phyloP scores from a whole-genome alignment of 495 filamentous ascomycete species.

The Aspergillus conjunctus region DNA sequence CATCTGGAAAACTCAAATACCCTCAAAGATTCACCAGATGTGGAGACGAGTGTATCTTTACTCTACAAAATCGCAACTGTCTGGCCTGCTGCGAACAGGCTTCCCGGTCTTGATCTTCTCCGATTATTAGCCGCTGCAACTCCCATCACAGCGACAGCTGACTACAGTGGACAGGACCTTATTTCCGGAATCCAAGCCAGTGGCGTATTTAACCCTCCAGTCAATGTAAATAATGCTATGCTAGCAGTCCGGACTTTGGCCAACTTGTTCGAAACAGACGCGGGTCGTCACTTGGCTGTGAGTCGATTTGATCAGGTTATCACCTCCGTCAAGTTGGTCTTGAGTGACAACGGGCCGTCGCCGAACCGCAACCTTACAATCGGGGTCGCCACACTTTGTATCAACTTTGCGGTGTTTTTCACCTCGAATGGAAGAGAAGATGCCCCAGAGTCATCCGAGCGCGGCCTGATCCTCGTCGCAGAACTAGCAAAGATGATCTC shows the following conservation, averaged over 20 bases:
- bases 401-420: constrained; percentile 79
- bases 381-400: constrained; percentile 77
- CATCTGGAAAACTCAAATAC: constrained; percentile 56
- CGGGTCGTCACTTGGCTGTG: constrained; percentile 66
- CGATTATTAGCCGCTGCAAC: constrained; percentile 72
- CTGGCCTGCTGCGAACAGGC: constrained; percentile 77
- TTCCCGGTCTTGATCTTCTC: constrained; percentile 84
- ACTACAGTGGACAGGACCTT: constrained; percentile 57
- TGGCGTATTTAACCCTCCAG: constrained; percentile 58
- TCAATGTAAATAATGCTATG: constrained; percentile 78
- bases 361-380: constrained; percentile 81
- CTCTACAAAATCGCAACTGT: constrained; percentile 66
- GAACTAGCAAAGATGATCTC: constrained; percentile 63
- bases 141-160: constrained; percentile 60
- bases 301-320: constrained; percentile 60
- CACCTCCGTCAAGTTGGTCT: constrained; percentile 48
- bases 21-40: constrained; percentile 35
- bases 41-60: constrained; percentile 55
- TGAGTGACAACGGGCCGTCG: constrained; percentile 46
- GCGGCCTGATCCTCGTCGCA: constrained; percentile 61
- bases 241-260: constrained; percentile 76
- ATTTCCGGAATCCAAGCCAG: constrained; percentile 47
- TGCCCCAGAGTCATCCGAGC: constrained; percentile 53
- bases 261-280: constrained; percentile 81
- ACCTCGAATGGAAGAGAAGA: constrained; percentile 39